phyloP scores from a whole-genome alignment of 176 grass and related monocot genomes.

The Zizania latifolia region DNA sequence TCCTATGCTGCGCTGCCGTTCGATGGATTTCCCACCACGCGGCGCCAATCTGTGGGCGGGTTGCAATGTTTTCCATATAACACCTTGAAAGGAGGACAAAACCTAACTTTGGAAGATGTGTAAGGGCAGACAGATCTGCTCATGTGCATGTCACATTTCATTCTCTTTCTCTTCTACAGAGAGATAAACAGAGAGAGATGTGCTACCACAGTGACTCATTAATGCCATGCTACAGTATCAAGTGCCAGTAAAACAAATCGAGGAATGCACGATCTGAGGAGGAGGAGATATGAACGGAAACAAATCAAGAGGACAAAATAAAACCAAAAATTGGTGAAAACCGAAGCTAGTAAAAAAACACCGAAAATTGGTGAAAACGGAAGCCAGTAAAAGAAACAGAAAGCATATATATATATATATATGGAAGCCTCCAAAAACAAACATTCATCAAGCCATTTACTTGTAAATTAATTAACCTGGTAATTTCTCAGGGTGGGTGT shows the following conservation, averaged over 20 bases:
- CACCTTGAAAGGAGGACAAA: conserved; percentile 50
- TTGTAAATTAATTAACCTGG: conserved; percentile 52
- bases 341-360: neutral
- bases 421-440: neutral
- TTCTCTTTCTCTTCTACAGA: neutral
- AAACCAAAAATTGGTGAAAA: neutral
- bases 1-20: too few relatives aligned
- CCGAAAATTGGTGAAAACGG: neutral
- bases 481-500: conserved; percentile 88
- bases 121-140: conserved; percentile 21
- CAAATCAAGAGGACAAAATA: too few relatives aligned
- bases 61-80: too few relatives aligned
- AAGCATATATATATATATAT: too few relatives aligned
- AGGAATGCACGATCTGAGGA: neutral
- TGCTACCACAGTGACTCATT: conserved; percentile 6
- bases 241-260: conserved; percentile 9
- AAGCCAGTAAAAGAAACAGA: conserved; percentile 10
- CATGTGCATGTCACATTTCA: conserved; percentile 32
- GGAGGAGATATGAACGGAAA: neutral
- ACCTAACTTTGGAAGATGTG: conserved; percentile 55
- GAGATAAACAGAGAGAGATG: conserved; percentile 15
- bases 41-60: too few relatives aligned
- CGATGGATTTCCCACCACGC: too few relatives aligned
- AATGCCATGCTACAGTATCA: neutral
- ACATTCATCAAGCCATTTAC: neutral